Base-by-base conservation (phyloP, 495 filamentous ascomycete genomes). In the Neurospora sp. region DNA sequence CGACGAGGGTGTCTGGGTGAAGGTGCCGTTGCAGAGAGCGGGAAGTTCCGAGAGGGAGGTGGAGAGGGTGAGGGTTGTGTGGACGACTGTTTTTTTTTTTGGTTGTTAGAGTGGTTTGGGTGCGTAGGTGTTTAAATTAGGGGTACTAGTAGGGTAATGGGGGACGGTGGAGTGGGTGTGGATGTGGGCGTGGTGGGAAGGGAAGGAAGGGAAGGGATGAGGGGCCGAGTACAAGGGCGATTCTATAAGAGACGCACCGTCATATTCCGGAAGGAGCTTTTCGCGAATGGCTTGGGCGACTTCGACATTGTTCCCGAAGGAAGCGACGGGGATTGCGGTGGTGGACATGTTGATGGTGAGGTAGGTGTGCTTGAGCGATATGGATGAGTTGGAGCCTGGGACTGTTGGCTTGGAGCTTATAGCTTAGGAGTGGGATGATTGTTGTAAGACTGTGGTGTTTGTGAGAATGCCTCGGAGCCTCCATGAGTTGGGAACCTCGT, bases 201-300 rank as follows among this genome's bases (percentile, higher is more conserved):
- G 12, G 59, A 18, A 68, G 8, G 35, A 35, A 35, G 35, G 35
- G 35, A 35, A 35, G 35, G 35, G 35, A 31, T 4, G 31, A 31
- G 3, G 31, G 31, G 27, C 27, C 27, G 27, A 2, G 27, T 27
- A 27, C 27, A 27, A 27, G 27, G 27, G 27, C 27, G 27, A 27
- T 27, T 1, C 27, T 27, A 27, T 27, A 2, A 27, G 27, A 27
- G 27, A 27, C 27, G 27, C 2, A 81, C 78, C 69, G 59, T 81
- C 75, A 61, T 78, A 81, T n/a, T 78, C 75, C 12, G 79, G 79
- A 16, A 75, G 73, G 37, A 81, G 79, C 35, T 68, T 68, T 4
- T 45, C 38, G 4, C 72, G 71, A 45, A 81, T 71, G 37, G 61
- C 61, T 37, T 72, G 69, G 41, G 75, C 78, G 39, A 80, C 72